These are phyloP conservation scores for Sporothrix brasiliensis DNA, from an alignment of 2,329 filamentous ascomycete species.

Conservation along the genomic window DNA sequence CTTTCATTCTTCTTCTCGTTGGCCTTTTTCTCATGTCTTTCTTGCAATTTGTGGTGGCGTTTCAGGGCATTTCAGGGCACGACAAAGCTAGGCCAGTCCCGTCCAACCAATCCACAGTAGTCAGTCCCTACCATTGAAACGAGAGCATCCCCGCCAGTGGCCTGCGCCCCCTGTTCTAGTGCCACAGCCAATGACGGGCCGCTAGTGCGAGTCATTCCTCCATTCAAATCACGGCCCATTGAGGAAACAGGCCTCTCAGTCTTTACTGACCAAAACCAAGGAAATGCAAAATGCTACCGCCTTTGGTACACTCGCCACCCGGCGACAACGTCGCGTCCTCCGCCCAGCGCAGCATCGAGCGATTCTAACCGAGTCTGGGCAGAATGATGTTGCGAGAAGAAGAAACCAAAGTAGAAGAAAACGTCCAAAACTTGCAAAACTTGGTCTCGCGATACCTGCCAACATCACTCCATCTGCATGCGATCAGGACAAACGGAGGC, in stretches of 20 bases:
- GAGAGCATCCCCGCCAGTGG: background rate
- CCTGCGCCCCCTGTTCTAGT: background rate
- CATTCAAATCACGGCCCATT: background rate
- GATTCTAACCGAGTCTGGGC: background rate
- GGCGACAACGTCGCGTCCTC: background rate
- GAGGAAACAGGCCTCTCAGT: background rate
- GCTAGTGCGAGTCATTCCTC: background rate
- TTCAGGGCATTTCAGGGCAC: slow-evolving; percentile 14
- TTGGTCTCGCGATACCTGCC: background rate
- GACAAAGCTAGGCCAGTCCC: slow-evolving; percentile 3
- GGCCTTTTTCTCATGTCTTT: background rate
- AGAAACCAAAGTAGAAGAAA: background rate
- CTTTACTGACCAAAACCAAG: background rate
- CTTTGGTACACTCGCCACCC: background rate
- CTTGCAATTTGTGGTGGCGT: too few relatives aligned
- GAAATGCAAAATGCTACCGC: background rate
- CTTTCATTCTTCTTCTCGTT: background rate
- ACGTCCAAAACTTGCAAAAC: background rate
- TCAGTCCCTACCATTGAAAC: background rate
- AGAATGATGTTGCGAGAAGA: background rate
- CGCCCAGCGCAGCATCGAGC: slow-evolving; percentile 14
- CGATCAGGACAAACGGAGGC: background rate
- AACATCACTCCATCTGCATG: background rate
- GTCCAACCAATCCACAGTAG: background rate
- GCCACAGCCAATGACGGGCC: slow-evolving; percentile 16